These are phyloP conservation scores for Candida albicans DNA, from an alignment of 1,139 yeast genomes.

Conservation along the genomic window DNA sequence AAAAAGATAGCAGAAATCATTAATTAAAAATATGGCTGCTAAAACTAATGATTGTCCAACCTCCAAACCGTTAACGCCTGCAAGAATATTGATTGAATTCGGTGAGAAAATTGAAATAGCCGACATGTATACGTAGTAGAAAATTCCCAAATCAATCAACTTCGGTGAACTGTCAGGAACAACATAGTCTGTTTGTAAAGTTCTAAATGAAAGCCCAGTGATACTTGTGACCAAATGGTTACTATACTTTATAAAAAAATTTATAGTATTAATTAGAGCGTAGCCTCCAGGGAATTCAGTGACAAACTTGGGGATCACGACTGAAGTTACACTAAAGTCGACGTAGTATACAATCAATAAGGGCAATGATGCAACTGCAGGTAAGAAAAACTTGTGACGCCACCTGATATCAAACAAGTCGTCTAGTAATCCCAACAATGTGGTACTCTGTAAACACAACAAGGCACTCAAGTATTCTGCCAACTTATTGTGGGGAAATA, in stretches of 20 bases:
- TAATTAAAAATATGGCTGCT: constrained; percentile 65
- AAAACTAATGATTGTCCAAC: constrained; percentile 91
- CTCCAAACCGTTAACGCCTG: constrained; percentile 95
- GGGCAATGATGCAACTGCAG: constrained; percentile 93
- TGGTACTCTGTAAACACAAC: constrained; percentile 78
- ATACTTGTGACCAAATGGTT: constrained; percentile 33
- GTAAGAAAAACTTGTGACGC: constrained; percentile 95
- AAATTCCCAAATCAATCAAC: constrained; percentile 70
- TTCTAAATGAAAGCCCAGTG: constrained; percentile 42
- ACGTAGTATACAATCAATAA: constrained; percentile 87
- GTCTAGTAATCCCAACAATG: constrained; percentile 86
- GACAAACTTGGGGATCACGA: constrained; percentile 78
- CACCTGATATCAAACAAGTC: constrained; percentile 94
- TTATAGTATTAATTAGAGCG: constrained; percentile 19
- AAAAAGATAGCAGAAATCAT: constrained; percentile 72
- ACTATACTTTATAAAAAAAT: constrained; percentile 27
- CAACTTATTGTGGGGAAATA: constrained; percentile 82
- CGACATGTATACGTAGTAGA: constrained; percentile 88
- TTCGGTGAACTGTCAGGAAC: constrained; percentile 34
- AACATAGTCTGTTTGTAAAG: constrained; percentile 35
- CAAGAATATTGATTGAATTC: constrained; percentile 92
- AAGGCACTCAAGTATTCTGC: constrained; percentile 86
- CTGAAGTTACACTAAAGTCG: constrained; percentile 89
- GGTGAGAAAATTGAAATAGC: constrained; percentile 92
- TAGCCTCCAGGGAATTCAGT: constrained; percentile 34